A percentile compares a stretch with the other conserved stretches of the same genome.
phyloP scores from a whole-genome alignment of 768 basidiomycete species.

The Suillus decipiens region DNA sequence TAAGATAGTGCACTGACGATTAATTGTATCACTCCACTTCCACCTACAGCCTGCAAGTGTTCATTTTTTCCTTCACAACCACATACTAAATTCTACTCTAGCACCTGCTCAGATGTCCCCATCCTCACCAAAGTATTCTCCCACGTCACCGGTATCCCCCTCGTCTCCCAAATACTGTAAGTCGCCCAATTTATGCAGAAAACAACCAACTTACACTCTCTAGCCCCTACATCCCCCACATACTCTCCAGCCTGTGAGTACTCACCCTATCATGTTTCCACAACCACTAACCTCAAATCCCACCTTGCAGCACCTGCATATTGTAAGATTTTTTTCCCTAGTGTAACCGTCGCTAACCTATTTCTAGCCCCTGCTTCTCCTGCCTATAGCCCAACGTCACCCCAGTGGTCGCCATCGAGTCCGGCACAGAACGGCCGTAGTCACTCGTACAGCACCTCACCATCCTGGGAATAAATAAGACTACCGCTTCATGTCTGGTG shows the following conservation, averaged over 20 bases:
- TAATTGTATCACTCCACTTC: conserved; percentile 6
- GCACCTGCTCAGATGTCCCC: conserved; percentile 85
- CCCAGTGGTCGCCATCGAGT: conserved; percentile 81
- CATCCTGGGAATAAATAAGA: conserved; percentile 53
- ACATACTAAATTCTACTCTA: conserved; percentile 28
- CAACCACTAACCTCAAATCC: conserved; percentile 12
- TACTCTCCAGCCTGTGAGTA: conserved; percentile 87
- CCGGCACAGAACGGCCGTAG: conserved; percentile 59
- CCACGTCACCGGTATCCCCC: conserved; percentile 90
- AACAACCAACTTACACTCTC: conserved; percentile 16
- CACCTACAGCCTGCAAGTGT: conserved; percentile 60
- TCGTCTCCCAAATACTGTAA: conserved; percentile 91
- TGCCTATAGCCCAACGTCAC: conserved; percentile 84
- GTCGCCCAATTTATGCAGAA: conserved; percentile 27
- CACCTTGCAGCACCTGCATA: conserved; percentile 67
- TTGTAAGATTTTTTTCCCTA: conserved; percentile 51
- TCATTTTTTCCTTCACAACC: conserved; percentile 5
- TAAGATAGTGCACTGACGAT: conserved; percentile 26
- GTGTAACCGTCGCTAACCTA: conserved; percentile 5
- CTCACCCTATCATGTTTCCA: conserved; percentile 1
- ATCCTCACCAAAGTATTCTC: conserved; percentile 90
- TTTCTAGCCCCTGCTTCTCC: conserved; percentile 76
- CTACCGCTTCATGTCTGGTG: conserved; percentile 9
- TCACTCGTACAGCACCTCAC: conserved; percentile 48
- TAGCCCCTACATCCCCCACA: conserved; percentile 84